Conservation (phyloP, 139 green algal genomes). For the Spirogloea muscicola region DNA sequence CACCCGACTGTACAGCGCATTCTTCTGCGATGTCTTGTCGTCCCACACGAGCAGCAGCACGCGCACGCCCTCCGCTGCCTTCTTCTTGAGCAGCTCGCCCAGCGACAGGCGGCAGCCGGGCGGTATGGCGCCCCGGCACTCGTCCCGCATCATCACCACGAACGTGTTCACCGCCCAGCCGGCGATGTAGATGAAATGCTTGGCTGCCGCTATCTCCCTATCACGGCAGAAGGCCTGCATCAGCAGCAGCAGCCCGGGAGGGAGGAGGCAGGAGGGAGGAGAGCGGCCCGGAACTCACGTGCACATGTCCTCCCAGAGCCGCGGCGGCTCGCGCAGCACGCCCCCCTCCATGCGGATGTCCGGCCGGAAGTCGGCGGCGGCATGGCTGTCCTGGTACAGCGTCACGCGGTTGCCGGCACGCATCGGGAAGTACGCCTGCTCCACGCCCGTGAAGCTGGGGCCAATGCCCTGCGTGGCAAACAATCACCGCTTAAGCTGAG, state of each 20-base stretch:
- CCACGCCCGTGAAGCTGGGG: constrained; percentile 37
- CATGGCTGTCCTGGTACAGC: constrained; percentile 63
- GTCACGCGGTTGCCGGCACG: constrained; percentile 50
- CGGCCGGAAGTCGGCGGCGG: constrained; percentile 21
- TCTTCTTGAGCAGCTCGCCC: not conserved
- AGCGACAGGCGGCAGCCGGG: too few species aligned
- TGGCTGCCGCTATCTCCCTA: constrained; percentile 45
- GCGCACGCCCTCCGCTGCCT: not conserved
- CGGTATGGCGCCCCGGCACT: too few species aligned
- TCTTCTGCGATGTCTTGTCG: constrained; percentile 1
- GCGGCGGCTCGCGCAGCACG: constrained; percentile 35
- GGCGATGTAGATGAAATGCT: constrained; percentile 59
- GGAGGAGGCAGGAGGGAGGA: not conserved
- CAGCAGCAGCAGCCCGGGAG: not conserved
- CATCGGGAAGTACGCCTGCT: constrained; percentile 52
- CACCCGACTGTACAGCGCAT: not conserved
- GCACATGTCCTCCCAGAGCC: constrained; percentile 59
- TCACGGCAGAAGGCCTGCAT: too few species aligned
- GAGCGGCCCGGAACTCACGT: too few species aligned
- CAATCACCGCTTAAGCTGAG: too few species aligned
- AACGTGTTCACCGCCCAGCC: constrained; percentile 59
- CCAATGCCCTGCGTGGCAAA: too few species aligned
- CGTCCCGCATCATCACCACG: constrained; percentile 43
- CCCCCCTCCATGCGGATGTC: constrained; percentile 43
- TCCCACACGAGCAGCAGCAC: constrained; percentile 18